A percentile compares a stretch with the other conserved stretches of the same genome.
Evolutionary conservation across 73 alveolate genomes (phyloP).

Genomic region (Tetrahymena thermophila): DNA sequence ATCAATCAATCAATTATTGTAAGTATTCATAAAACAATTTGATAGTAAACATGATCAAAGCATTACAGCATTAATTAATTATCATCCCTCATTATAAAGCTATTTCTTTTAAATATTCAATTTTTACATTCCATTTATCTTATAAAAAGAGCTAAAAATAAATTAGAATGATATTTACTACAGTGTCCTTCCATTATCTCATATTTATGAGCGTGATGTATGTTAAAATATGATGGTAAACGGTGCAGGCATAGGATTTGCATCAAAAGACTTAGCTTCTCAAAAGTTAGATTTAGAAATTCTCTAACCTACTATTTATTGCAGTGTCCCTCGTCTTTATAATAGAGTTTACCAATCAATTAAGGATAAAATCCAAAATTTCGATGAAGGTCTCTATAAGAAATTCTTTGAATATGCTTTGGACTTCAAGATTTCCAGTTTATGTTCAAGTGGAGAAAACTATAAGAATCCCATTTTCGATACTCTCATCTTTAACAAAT

Average conservation of each 20-base stretch:
- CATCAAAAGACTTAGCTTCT: constrained; percentile 48
- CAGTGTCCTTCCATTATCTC: constrained; percentile 69
- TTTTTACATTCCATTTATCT: background rate
- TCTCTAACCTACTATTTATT: constrained; percentile 60
- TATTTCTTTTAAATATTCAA: background rate
- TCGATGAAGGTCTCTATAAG: background rate
- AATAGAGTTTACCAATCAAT: constrained; percentile 43
- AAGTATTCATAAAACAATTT: background rate
- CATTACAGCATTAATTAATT: background rate
- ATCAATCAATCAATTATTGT: background rate
- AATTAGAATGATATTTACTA: constrained; percentile 39
- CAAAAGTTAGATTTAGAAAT: constrained; percentile 42
- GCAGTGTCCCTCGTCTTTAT: constrained; percentile 60
- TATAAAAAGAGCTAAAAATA: constrained; percentile 39
- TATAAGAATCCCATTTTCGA: constrained; percentile 45
- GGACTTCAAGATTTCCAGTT: constrained; percentile 4
- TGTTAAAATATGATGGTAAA: constrained; percentile 15
- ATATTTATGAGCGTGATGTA: constrained; percentile 55
- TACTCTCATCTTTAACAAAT: constrained; percentile 48
- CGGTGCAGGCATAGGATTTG: constrained; percentile 69
- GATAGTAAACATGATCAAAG: background rate
- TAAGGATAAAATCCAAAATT: background rate
- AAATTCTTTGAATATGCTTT: constrained; percentile 49
- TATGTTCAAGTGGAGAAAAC: constrained; percentile 19
- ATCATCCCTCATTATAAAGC: background rate